These are phyloP conservation scores for Hypoxylon fuscum DNA, from an alignment of 495 filamentous ascomycete genomes.

Conservation along the genomic window DNA sequence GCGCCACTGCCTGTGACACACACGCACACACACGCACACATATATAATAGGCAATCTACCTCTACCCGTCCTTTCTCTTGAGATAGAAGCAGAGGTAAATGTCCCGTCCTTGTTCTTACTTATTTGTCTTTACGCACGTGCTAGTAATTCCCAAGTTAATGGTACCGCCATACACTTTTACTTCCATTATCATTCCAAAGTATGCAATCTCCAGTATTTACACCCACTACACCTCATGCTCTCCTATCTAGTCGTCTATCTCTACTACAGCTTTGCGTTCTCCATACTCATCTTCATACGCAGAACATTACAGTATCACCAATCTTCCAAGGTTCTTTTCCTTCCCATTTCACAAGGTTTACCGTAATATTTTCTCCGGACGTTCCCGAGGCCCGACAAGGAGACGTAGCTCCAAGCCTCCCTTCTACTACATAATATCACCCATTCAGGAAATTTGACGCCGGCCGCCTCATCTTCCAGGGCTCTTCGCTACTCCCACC, in stretches of 20 bases:
- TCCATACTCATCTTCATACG: neutral
- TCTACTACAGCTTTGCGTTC: conserved; percentile 8
- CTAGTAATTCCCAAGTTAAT: neutral
- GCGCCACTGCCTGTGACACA: conserved; percentile 13
- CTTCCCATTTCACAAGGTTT: no score
- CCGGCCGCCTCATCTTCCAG: neutral
- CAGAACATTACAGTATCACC: no score
- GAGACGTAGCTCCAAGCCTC: no score
- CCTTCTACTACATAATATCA: neutral
- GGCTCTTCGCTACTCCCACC: neutral
- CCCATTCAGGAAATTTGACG: neutral
- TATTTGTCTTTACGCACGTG: conserved; percentile 2
- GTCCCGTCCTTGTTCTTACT: conserved; percentile 4
- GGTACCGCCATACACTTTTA: neutral
- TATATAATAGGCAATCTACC: neutral
- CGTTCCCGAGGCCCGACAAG: no score
- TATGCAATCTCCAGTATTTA: no score
- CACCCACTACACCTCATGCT: no score
- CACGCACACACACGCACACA: no score
- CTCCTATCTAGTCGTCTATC: neutral
- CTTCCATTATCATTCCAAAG: no score
- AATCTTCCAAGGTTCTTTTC: no score
- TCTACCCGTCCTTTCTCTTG: neutral
- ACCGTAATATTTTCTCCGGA: conserved; percentile 5
- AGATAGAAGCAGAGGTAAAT: neutral